Base-by-base conservation (phyloP, 1,284 basidiomycete species). In the Psilocybe mexicana region DNA sequence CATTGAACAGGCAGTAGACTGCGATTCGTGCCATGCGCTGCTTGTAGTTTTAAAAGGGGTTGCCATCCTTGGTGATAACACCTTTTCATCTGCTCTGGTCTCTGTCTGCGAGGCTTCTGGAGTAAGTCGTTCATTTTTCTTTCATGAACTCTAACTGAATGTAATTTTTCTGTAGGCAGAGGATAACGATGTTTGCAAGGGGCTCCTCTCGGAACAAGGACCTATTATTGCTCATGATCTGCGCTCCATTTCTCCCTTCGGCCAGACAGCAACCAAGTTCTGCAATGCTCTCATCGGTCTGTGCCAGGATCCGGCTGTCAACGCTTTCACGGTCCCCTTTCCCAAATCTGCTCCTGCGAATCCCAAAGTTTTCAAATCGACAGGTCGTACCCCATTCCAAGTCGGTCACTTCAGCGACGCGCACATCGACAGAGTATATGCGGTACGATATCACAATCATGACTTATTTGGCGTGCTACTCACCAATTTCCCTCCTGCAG, bases 181-280 rank as follows among this genome's bases (percentile, higher is more conserved):
- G 58, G 75, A 76, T 54, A 64, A 69, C 14, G 83, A 86, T 64
- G 82, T 87, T 10, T 86, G 85, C 65, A 72, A 74, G 48, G 85
- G 85, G 24, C 70, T 78, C 1, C 67, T 86, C 43, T 69, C 63
- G 2, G 69, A 76, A 36, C 79, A 83, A 66, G 85, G 79, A 2
- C 84, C 84, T 8, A 81, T 86, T 61, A 69, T 87, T 35, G 83
- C 85, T 0, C 80, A 86, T 60, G 78, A 78, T 55, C 68, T 87
- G 24, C 78, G 84, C 10, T 70, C 70, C 23, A 84, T 86, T 64
- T 74, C 73, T 23, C 63, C 76, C 10, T 67, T 72, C 11, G 77
- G 80, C 3, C 74, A 77, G 53, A 82, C 83, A 0, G 78, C 82
- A 0, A 77, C 76, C n/a, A 79, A 80, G 58, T 76, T 87, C 55